Base-by-base conservation (phyloP, 2,329 filamentous ascomycete genomes). In the Nothophaeocryptopus gaeumannii region DNA sequence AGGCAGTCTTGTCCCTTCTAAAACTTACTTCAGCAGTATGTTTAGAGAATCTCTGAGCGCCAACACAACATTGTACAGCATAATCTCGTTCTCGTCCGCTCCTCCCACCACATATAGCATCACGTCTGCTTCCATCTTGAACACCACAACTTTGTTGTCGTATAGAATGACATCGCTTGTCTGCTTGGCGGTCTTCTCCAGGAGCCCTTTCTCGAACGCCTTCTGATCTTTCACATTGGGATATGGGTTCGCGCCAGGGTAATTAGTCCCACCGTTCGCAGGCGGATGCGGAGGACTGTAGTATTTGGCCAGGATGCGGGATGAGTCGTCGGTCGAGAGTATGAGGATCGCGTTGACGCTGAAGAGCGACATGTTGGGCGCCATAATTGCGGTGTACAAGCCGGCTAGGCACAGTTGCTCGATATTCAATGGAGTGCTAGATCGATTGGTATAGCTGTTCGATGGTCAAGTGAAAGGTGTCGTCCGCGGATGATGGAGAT, bases 51-150 rank as follows among this genome's bases (percentile, higher is more conserved):
- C 93, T 60, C 93, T 79, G 61, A 97, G 75, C n/a, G 90, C 89
- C 50, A 97, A 77, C 46, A 97, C 83, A 41, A 95, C 91, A 69
- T 72, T 96, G 77, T 96, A 97, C 45, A 99, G 80, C 70, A 99
- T 77, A 47, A 99, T 88, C 75, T 99, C 93, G 72, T 97, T 99
- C 80, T 99, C 93, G 45, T 96, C 89, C 45, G 88, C 80, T 47
- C 85, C 84, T 58, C 92, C 92, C 9, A 99, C 88, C 20, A 97
- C 87, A 70, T 97, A 97, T 39, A 88, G 82, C 86, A 96, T 96
- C 50, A 97, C 88, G 71, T 99, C 93, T 62, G 88, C 90, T 77
- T 99, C 93, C 76, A 87, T 87, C 83, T 99, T 99, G 79, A 96
- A 99, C 45, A 97, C 85, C 47, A 97, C 89, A 54, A 99, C 86